Conservation (phyloP, 2,329 filamentous ascomycete species). For the Waltergamsia citrina region DNA sequence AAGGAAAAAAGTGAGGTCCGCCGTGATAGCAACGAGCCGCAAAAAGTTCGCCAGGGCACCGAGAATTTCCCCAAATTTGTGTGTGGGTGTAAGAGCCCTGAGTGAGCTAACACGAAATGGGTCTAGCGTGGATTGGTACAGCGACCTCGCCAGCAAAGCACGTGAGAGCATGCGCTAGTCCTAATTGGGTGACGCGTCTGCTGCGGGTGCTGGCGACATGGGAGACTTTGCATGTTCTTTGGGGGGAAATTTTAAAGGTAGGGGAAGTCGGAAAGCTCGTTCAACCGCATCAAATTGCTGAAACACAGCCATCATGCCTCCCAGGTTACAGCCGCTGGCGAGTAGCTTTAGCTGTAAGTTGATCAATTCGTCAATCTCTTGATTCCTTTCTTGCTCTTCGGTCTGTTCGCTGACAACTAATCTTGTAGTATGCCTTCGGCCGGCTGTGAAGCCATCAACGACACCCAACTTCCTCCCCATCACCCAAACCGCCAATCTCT, state of each 20-base stretch:
- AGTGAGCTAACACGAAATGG: conserved; percentile 12
- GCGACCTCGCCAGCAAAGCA: conserved; percentile 10
- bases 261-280: neutral
- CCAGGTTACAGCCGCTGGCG: conserved; percentile 52
- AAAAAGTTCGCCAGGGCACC: conserved; percentile 33
- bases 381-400: neutral
- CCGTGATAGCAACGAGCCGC: conserved; percentile 8
- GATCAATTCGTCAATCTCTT: neutral
- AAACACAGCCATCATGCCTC: conserved; percentile 49
- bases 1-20: conserved; percentile 13
- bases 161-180: conserved; percentile 20
- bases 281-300: neutral
- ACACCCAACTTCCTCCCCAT: conserved; percentile 45
- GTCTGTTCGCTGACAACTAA: conserved; percentile 12
- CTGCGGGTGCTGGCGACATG: neutral
- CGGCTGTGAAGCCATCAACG: conserved; percentile 29
- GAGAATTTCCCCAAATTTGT: conserved; percentile 27
- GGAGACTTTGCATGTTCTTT: conserved; percentile 1
- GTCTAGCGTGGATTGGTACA: conserved; percentile 9
- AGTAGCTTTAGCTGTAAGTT: conserved; percentile 50
- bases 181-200: conserved; percentile 1
- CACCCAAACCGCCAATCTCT: conserved; percentile 55
- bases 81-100: conserved; percentile 26
- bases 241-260: conserved; percentile 8
- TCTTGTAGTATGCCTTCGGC: conserved; percentile 49